Percentiles rank a stretch among this genome's conserved stretches.
Conservation (phyloP, 2,329 filamentous ascomycete genomes). For the Phaeosphaeriaceae sp. region DNA sequence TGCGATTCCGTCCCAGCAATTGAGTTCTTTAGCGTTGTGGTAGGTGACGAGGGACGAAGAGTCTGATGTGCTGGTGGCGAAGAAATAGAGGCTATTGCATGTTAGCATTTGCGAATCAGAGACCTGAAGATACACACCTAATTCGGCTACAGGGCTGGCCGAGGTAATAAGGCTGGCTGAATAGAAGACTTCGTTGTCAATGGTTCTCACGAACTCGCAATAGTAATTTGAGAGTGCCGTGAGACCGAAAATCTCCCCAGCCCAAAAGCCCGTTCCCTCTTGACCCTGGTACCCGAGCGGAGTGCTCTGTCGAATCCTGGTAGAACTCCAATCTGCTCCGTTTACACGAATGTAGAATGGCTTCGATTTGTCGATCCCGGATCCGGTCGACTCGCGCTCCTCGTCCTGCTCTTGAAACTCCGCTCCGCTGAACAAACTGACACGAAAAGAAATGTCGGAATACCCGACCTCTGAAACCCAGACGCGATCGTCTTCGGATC, state of each 20-base stretch:
- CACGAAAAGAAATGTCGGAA: constrained; percentile 79
- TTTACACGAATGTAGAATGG: constrained; percentile 83
- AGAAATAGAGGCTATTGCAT: constrained; percentile 31
- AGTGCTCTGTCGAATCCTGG: constrained; percentile 67
- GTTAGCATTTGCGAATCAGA: constrained; percentile 18
- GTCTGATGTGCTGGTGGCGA: constrained; percentile 64
- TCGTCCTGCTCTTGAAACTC: constrained; percentile 47
- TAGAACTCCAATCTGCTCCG: constrained; percentile 80
- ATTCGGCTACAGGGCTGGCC: constrained; percentile 63
- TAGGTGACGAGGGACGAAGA: constrained; percentile 76
- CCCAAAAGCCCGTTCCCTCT: constrained; percentile 65
- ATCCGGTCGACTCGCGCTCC: constrained; percentile 47
- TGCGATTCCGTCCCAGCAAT: constrained; percentile 75
- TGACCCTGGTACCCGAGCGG: constrained; percentile 54
- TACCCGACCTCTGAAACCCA: constrained; percentile 83
- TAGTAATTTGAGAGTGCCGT: constrained; percentile 78
- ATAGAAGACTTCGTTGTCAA: constrained; percentile 71
- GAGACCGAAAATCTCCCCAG: constrained; percentile 71
- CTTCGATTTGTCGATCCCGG: constrained; percentile 71
- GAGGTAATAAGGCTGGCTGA: constrained; percentile 75
- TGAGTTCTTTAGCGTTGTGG: constrained; percentile 77
- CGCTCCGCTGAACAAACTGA: constrained; percentile 66
- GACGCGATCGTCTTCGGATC: constrained; percentile 72
- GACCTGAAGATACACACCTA: constrained; percentile 52
- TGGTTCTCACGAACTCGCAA: constrained; percentile 76